Conservation (phyloP, 176 grass and related monocot genomes). For the Triticum turgidum region DNA sequence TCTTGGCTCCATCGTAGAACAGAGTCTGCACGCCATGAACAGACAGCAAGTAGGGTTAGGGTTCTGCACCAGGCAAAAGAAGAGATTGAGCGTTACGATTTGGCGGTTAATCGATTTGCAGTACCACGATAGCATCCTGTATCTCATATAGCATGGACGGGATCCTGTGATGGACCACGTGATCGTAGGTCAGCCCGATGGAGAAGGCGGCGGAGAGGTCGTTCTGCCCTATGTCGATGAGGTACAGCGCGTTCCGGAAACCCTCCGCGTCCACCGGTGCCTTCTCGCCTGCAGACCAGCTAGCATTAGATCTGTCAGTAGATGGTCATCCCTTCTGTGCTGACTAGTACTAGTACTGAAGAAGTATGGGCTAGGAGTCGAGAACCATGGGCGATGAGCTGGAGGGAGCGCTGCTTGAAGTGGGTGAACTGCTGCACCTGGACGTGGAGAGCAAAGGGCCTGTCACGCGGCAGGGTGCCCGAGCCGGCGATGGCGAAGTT, state of each 20-base stretch:
- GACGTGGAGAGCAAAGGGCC: slow-evolving; percentile 55
- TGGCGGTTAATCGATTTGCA: background rate
- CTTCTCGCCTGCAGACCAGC: background rate
- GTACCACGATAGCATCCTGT: slow-evolving; percentile 48
- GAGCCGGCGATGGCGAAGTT: slow-evolving; percentile 71
- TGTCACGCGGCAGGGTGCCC: slow-evolving; percentile 27
- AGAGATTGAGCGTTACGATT: background rate
- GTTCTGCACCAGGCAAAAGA: background rate
- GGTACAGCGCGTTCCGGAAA: slow-evolving; percentile 57
- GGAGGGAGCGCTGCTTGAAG: slow-evolving; percentile 54
- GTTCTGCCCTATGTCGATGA: slow-evolving; percentile 80
- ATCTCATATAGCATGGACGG: slow-evolving; percentile 57
- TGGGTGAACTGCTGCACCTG: slow-evolving; percentile 73
- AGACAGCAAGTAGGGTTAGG: background rate
- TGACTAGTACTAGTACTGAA: background rate
- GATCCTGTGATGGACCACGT: slow-evolving; percentile 32
- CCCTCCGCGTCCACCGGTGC: slow-evolving; percentile 29
- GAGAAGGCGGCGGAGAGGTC: slow-evolving; percentile 42
- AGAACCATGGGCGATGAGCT: slow-evolving; percentile 39
- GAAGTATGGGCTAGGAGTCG: rapidly evolving
- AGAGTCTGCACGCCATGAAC: slow-evolving; percentile 29
- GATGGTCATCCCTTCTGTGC: background rate
- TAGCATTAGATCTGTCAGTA: background rate
- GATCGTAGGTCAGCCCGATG: slow-evolving; percentile 26
- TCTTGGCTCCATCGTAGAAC: slow-evolving; percentile 51